These are phyloP conservation scores for Dipteronia sinensis DNA, from an alignment of 345 rosid species.

Conservation along the genomic window DNA sequence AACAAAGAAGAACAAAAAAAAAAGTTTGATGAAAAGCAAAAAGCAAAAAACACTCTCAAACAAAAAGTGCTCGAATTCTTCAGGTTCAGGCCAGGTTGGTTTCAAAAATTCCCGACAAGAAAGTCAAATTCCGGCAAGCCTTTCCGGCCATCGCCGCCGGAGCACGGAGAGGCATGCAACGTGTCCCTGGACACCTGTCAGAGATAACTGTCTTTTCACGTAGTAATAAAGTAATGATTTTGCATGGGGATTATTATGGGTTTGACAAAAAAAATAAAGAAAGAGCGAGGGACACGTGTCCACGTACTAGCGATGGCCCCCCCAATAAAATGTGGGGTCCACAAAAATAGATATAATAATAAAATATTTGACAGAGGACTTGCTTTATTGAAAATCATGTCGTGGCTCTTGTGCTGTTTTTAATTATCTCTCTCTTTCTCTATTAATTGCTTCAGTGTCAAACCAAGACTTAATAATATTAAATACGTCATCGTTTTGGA, in stretches of 20 bases:
- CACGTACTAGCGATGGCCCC: background rate
- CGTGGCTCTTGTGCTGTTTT: slow-evolving; percentile 41
- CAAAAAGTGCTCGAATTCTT: background rate
- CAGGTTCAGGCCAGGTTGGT: slow-evolving; percentile 5
- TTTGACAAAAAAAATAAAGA: slow-evolving; percentile 21
- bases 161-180: slow-evolving; percentile 15
- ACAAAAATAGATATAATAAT: background rate
- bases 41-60: background rate
- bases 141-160: slow-evolving; percentile 25
- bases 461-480: slow-evolving; percentile 23
- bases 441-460: slow-evolving; percentile 23
- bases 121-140: slow-evolving; percentile 29
- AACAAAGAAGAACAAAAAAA: too few relatives aligned
- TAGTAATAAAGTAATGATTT: slow-evolving; percentile 29
- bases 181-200: slow-evolving; percentile 43
- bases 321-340: slow-evolving; percentile 11
- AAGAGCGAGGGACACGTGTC: slow-evolving; percentile 28
- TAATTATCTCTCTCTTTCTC: slow-evolving; percentile 9
- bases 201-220: slow-evolving; percentile 28
- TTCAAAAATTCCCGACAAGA: slow-evolving; percentile 33
- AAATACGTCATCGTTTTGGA: slow-evolving; percentile 25
- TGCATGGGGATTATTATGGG: slow-evolving; percentile 40
- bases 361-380: background rate
- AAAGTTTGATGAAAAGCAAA: background rate
- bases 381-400: slow-evolving; percentile 35